Evolutionary conservation across 768 basidiomycete species (phyloP).

Genomic region (Mycena kentingensis): DNA sequence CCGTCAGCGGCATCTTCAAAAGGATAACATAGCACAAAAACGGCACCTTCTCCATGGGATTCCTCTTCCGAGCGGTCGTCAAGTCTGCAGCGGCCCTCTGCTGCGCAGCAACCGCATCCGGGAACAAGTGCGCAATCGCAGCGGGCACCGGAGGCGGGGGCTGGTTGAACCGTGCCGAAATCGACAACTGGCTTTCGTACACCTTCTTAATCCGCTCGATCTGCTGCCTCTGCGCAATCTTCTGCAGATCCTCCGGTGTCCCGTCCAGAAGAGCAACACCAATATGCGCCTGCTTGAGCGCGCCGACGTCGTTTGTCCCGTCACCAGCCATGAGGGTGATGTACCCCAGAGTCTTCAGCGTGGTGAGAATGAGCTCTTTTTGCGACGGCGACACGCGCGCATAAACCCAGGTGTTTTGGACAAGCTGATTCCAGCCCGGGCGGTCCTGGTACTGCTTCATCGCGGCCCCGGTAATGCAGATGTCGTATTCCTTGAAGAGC

Average conservation of each 20-base stretch:
- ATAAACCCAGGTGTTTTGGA: slow-evolving; percentile 97
- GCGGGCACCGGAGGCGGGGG: slow-evolving; percentile 92
- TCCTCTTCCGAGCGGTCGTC: slow-evolving; percentile 68
- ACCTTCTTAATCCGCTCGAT: slow-evolving; percentile 93
- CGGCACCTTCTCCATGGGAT: slow-evolving; percentile 87
- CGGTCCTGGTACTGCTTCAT: slow-evolving; percentile 81
- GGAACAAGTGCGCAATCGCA: slow-evolving; percentile 83
- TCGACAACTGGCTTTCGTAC: slow-evolving; percentile 92
- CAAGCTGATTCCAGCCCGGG: slow-evolving; percentile 76
- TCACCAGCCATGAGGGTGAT: slow-evolving; percentile 98
- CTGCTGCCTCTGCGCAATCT: slow-evolving; percentile 90
- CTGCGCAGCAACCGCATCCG: slow-evolving; percentile 89
- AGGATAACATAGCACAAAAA: background rate
- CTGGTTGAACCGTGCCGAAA: slow-evolving; percentile 88
- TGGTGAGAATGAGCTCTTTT: slow-evolving; percentile 94
- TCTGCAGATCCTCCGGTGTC: slow-evolving; percentile 86
- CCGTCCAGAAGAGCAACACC: slow-evolving; percentile 93
- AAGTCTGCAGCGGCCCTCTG: slow-evolving; percentile 71
- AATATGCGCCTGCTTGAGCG: slow-evolving; percentile 96
- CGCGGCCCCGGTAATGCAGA: slow-evolving; percentile 94
- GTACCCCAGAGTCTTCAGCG: slow-evolving; percentile 86
- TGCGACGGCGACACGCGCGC: slow-evolving; percentile 95
- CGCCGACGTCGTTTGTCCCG: slow-evolving; percentile 98
- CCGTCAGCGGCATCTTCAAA: slow-evolving; percentile 36
- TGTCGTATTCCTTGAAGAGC: slow-evolving; percentile 87